Conservation (phyloP, 352 stramenopile genomes). For the Pythium folliculosum region DNA sequence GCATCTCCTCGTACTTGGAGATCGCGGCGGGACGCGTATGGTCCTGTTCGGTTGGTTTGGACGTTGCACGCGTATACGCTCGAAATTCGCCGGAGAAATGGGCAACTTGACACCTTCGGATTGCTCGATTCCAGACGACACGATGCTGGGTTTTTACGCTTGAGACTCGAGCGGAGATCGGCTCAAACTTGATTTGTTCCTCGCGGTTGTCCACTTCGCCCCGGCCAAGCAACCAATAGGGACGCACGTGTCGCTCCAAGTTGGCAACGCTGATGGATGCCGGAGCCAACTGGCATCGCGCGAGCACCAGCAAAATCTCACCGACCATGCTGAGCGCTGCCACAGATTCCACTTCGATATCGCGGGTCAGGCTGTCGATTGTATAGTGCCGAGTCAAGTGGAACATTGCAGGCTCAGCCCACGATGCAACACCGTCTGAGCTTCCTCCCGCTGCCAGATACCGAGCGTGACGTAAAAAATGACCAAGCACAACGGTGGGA, state of each 20-base stretch:
- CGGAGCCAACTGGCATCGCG: conserved; percentile 33
- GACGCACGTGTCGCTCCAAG: conserved; percentile 42
- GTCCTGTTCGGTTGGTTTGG: background rate
- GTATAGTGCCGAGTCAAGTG: conserved; percentile 49
- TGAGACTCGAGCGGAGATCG: background rate
- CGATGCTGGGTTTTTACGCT: conserved; percentile 23
- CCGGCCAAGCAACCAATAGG: conserved; percentile 46
- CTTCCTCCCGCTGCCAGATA: conserved; percentile 24
- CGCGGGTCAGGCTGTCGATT: conserved; percentile 43
- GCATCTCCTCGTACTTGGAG: conserved; percentile 23
- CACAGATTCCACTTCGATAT: conserved; percentile 36
- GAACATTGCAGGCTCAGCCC: conserved; percentile 41
- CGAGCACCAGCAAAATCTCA: conserved; percentile 57
- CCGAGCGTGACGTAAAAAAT: conserved; percentile 43
- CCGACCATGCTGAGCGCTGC: conserved; percentile 49
- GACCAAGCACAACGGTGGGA: conserved; percentile 43
- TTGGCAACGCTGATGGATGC: conserved; percentile 25
- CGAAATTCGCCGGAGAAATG: conserved; percentile 35
- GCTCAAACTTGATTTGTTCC: conserved; percentile 3
- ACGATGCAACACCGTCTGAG: conserved; percentile 6
- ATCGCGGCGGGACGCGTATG: background rate
- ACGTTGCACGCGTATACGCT: background rate
- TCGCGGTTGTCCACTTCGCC: conserved; percentile 3
- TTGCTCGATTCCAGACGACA: conserved; percentile 67
- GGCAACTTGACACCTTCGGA: conserved; percentile 53